phyloP scores from a whole-genome alignment of 2,329 filamentous ascomycete species.

The Aspergillus nomiae region DNA sequence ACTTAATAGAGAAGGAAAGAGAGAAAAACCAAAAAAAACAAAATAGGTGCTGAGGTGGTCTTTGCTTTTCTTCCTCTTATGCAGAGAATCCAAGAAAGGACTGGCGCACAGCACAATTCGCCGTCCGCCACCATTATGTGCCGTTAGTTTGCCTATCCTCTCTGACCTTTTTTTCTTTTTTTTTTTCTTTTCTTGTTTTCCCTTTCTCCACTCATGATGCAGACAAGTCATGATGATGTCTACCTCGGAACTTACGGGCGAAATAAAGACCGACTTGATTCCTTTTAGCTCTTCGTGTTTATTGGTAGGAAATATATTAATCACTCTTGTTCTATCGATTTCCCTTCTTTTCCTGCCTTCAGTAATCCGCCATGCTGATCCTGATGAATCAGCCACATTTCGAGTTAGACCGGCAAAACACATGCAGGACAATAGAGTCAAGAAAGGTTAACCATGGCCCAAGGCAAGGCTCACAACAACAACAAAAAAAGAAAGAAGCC shows the following conservation, averaged over 20 bases:
- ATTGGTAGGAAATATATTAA: background rate
- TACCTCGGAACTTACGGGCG: background rate
- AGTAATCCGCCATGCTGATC: too few species aligned
- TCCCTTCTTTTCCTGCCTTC: background rate
- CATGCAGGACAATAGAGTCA: too few species aligned
- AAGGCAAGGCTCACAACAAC: too few species aligned
- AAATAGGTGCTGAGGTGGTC: background rate
- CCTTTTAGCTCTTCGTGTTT: slow-evolving; percentile 6
- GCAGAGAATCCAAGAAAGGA: background rate
- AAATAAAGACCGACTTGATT: background rate
- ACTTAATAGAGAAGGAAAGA: too few species aligned
- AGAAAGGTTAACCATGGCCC: too few species aligned
- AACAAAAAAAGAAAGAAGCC: background rate
- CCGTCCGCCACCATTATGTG: too few species aligned
- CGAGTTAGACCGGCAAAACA: too few species aligned
- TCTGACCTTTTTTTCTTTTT: background rate
- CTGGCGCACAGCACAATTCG: too few species aligned
- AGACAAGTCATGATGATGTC: background rate
- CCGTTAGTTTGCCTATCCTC: too few species aligned
- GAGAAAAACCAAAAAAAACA: background rate
- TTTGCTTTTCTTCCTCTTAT: background rate
- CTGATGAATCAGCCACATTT: too few species aligned
- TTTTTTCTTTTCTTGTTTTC: background rate
- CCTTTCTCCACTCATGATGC: slow-evolving; percentile 1
- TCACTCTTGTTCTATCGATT: too few species aligned